Conservation (phyloP, 2,329 filamentous ascomycete genomes). For the Didymella lethalis region DNA sequence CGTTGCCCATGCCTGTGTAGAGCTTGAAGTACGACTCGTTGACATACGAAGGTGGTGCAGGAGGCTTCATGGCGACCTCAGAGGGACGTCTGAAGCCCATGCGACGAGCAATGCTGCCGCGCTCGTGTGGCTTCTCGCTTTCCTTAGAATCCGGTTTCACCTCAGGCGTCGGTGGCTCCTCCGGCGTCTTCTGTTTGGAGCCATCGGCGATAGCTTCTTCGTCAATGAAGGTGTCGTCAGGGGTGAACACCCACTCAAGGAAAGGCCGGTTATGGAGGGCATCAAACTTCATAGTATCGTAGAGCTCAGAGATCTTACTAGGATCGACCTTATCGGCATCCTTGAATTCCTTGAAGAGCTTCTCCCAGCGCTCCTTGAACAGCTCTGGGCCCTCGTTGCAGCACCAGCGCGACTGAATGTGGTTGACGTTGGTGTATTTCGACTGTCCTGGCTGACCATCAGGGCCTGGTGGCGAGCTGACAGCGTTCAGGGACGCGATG, state of each 20-base stretch:
- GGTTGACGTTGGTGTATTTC: conserved; percentile 40
- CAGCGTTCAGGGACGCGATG: conserved; percentile 66
- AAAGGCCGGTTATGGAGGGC: conserved; percentile 96
- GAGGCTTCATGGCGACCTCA: conserved; percentile 44
- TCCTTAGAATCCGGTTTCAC: conserved; percentile 41
- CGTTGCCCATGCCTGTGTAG: conserved; percentile 73
- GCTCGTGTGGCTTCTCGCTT: conserved; percentile 50
- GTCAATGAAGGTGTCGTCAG: conserved; percentile 77
- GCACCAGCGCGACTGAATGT: conserved; percentile 91
- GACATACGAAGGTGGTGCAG: conserved; percentile 42
- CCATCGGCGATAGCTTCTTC: conserved; percentile 58
- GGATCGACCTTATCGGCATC: conserved; percentile 98
- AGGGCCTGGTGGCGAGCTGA: conserved; percentile 37
- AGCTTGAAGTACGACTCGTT: conserved; percentile 84
- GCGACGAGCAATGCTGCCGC: conserved; percentile 54
- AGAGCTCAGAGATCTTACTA: conserved; percentile 97
- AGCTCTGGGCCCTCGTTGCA: conserved; percentile 93
- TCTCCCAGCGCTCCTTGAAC: conserved; percentile 97
- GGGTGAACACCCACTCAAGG: conserved; percentile 96
- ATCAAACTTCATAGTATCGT: conserved; percentile 99
- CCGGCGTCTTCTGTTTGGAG: conserved; percentile 41
- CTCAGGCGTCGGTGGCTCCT: conserved; percentile 35
- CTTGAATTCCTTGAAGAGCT: conserved; percentile 94
- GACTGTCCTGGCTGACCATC: conserved; percentile 52
- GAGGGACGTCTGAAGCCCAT: conserved; percentile 63